Conservation (phyloP, 1,284 basidiomycete genomes). For the Naganishia sp. region DNA sequence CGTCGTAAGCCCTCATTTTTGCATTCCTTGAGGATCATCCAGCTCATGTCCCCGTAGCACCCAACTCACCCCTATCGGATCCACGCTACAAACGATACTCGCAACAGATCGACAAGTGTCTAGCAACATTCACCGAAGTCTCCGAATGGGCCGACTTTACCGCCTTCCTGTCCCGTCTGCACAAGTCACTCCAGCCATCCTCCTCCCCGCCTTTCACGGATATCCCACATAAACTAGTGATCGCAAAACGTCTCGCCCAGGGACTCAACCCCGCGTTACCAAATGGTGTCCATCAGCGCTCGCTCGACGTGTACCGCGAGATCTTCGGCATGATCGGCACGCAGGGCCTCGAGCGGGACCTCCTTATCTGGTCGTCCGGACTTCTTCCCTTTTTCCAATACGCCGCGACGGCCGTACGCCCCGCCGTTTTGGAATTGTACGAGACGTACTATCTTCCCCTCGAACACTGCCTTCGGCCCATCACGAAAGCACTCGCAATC, state of each 20-base stretch:
- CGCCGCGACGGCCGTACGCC: slow-evolving; percentile 93
- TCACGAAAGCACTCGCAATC: slow-evolving; percentile 91
- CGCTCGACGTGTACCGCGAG: slow-evolving; percentile 91
- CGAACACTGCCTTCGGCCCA: slow-evolving; percentile 75
- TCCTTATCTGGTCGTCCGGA: slow-evolving; percentile 92
- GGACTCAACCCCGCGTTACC: slow-evolving; percentile 96
- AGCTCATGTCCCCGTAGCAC: background rate
- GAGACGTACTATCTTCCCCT: slow-evolving; percentile 89
- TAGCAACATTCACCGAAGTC: slow-evolving; percentile 91
- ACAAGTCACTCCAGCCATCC: slow-evolving; percentile 89
- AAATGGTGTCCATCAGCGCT: slow-evolving; percentile 93
- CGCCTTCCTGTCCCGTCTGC: slow-evolving; percentile 89
- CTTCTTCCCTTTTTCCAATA: slow-evolving; percentile 98
- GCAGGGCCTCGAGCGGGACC: slow-evolving; percentile 81
- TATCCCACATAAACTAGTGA: slow-evolving; percentile 90
- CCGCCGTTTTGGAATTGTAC: slow-evolving; percentile 80
- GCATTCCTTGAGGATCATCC: background rate
- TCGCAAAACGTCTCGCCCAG: slow-evolving; percentile 92
- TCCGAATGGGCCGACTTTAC: slow-evolving; percentile 99
- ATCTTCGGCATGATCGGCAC: slow-evolving; percentile 88
- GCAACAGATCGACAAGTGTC: slow-evolving; percentile 83
- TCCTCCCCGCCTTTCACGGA: slow-evolving; percentile 80
- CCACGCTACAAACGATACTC: slow-evolving; percentile 96
- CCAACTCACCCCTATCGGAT: slow-evolving; percentile 56
- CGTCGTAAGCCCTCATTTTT: background rate